Conservation (phyloP, 2,329 filamentous ascomycete species). For the Malbranchea cinnamomea region DNA sequence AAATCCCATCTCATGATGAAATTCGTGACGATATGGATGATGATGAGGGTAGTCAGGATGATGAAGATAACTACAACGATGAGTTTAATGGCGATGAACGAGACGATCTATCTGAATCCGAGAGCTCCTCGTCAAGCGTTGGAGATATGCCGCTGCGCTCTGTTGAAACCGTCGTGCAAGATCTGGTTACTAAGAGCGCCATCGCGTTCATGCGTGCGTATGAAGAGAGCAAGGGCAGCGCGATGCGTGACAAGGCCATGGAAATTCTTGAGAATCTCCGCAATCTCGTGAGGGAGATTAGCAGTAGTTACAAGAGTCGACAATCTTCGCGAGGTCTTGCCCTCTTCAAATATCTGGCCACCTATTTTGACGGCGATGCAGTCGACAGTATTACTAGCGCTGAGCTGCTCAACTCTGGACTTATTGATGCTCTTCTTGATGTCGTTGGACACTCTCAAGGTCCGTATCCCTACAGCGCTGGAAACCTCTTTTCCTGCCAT, state of each 20-base stretch:
- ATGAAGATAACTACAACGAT: conserved; percentile 36
- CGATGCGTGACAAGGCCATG: conserved; percentile 63
- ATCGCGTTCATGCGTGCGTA: conserved; percentile 73
- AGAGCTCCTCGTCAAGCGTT: conserved; percentile 46
- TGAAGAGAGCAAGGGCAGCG: conserved; percentile 58
- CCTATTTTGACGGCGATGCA: conserved; percentile 77
- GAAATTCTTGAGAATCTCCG: conserved; percentile 62
- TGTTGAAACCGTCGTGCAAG: conserved; percentile 41
- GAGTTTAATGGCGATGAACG: conserved; percentile 29
- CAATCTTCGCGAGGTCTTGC: conserved; percentile 38
- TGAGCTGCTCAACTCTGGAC: conserved; percentile 76
- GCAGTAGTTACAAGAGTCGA: conserved; percentile 47
- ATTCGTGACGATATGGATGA: conserved; percentile 23
- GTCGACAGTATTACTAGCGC: conserved; percentile 90
- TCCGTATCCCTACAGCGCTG: conserved; percentile 10
- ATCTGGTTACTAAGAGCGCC: conserved; percentile 60
- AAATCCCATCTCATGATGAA: conserved; percentile 15
- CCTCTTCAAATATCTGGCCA: conserved; percentile 61
- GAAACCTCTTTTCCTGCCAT: conserved; percentile 3
- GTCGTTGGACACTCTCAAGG: conserved; percentile 59
- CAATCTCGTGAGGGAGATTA: conserved; percentile 55
- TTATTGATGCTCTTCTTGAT: conserved; percentile 70
- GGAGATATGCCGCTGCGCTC: conserved; percentile 24
- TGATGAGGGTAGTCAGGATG: conserved; percentile 24
- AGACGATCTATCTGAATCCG: conserved; percentile 49